Evolutionary conservation across 805 yeast species (phyloP).

Genomic region (Grigorovia jiainica): DNA sequence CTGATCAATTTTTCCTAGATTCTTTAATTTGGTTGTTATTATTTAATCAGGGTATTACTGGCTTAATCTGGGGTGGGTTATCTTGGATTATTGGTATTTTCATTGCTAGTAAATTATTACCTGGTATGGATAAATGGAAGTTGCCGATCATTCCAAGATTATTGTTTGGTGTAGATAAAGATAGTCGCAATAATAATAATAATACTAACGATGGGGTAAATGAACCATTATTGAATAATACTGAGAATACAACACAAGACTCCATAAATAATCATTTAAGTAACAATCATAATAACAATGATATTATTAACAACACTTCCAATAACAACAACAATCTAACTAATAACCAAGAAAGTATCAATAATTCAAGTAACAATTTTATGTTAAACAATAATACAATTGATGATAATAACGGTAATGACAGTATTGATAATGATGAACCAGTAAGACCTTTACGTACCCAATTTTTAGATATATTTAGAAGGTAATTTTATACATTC

Average conservation of each 20-base stretch:
- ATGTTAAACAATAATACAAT: conserved; percentile 6
- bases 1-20: conserved; percentile 29
- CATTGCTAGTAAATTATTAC: conserved; percentile 34
- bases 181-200: too few species aligned
- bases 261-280: neutral
- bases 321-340: conserved; percentile 3
- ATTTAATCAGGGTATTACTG: conserved; percentile 36
- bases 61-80: conserved; percentile 31
- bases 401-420: neutral
- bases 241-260: neutral
- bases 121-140: conserved; percentile 31
- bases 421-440: conserved; percentile 33
- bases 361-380: neutral
- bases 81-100: conserved; percentile 39
- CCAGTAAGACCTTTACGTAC: conserved; percentile 54
- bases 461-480: conserved; percentile 52
- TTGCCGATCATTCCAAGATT: conserved; percentile 23
- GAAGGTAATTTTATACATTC: too few species aligned
- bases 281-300: too few species aligned
- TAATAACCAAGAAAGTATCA: conserved; percentile 5
- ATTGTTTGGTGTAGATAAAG: neutral
- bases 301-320: too few species aligned
- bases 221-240: neutral
- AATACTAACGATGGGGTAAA: too few species aligned
- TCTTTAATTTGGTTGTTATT: conserved; percentile 29